A percentile compares a stretch with the other conserved stretches of the same genome.
Conservation (phyloP, 257 asterid genomes). For the Nemophila menziesii region DNA sequence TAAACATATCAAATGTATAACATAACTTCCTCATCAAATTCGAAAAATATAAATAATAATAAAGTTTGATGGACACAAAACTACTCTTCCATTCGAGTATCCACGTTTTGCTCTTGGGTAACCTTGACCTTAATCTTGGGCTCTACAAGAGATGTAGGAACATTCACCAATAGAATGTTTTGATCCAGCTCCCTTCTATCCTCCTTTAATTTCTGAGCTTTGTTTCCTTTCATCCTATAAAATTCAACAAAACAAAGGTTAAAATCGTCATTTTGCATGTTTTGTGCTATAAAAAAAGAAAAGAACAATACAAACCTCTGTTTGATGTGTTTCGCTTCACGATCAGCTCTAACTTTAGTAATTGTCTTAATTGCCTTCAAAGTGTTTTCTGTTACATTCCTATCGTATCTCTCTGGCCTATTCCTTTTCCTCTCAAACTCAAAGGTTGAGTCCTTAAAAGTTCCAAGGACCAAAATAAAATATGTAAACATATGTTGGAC, state of each 20-base stretch:
- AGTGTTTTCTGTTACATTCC: constrained; percentile 53
- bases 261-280: background rate
- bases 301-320: constrained; percentile 34
- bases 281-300: background rate
- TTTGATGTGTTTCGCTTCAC: constrained; percentile 45
- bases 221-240: constrained; percentile 64
- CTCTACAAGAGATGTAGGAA: constrained; percentile 39
- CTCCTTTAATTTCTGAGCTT: constrained; percentile 27
- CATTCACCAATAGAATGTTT: constrained; percentile 48
- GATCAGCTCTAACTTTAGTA: constrained; percentile 56
- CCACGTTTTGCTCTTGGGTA: constrained; percentile 9
- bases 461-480: constrained; percentile 1
- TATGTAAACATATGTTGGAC: background rate
- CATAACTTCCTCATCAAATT: no score
- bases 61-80: background rate
- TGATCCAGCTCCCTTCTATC: constrained; percentile 40
- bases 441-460: constrained; percentile 75
- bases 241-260: background rate
- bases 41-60: no score
- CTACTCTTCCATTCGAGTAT: constrained; percentile 30
- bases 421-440: constrained; percentile 88
- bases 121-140: constrained; percentile 30
- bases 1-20: no score
- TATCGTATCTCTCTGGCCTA: constrained; percentile 80
- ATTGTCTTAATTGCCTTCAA: constrained; percentile 75